Conservation (phyloP, 148 eudicot species). For the Heliosperma pusillum region DNA sequence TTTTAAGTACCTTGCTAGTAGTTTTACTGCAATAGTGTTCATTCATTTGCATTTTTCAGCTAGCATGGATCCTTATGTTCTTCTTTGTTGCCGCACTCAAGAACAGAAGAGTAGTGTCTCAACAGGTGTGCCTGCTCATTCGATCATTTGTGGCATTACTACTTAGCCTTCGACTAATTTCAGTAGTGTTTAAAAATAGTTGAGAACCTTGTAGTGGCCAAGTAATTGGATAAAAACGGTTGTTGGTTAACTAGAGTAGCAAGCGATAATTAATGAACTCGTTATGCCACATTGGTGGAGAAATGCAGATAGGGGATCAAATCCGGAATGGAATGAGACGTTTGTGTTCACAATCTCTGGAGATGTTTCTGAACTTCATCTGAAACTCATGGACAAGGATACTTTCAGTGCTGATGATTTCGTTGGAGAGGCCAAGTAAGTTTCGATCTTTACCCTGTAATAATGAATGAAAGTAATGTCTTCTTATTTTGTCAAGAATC, state of each 20-base stretch:
- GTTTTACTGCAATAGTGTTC: neutral
- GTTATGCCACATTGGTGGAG: constrained; percentile 3
- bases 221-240: too few relatives aligned
- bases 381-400: constrained; percentile 73
- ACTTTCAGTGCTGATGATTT: constrained; percentile 53
- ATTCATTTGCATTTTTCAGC: constrained; percentile 41
- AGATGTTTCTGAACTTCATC: constrained; percentile 39
- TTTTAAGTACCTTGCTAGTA: too few relatives aligned
- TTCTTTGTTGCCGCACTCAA: constrained; percentile 60
- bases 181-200: too few relatives aligned
- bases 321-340: constrained; percentile 83
- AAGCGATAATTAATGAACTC: neutral
- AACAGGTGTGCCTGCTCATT: constrained; percentile 39
- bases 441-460: neutral
- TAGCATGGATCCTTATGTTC: constrained; percentile 67
- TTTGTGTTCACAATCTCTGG: constrained; percentile 53
- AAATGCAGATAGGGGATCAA: constrained; percentile 53
- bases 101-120: constrained; percentile 75
- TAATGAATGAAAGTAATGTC: neutral
- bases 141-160: neutral
- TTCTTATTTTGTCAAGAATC: neutral
- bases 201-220: too few relatives aligned
- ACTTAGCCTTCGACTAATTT: neutral
- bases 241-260: neutral
- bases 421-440: constrained; percentile 70